Evolutionary conservation across 2,329 filamentous ascomycete genomes (phyloP).

Genomic region (Lasiodiplodia theobromae): DNA sequence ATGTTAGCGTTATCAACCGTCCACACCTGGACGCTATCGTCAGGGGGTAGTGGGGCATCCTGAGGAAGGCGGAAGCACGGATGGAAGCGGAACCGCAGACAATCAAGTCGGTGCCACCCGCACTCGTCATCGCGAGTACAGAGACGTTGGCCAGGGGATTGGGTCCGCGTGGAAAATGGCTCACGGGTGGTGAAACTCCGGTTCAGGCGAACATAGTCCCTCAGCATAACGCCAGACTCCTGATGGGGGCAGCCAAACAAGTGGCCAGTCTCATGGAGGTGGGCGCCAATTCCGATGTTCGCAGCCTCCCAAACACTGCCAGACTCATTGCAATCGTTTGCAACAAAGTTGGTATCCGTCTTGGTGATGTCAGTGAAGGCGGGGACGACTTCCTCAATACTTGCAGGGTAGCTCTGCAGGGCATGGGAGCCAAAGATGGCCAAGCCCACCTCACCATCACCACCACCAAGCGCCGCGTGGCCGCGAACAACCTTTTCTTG

Average conservation of each 20-base stretch:
- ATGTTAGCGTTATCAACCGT: conserved; percentile 79
- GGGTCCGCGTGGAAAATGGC: conserved; percentile 85
- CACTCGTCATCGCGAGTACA: conserved; percentile 83
- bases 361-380: conserved; percentile 90
- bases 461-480: conserved; percentile 84
- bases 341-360: conserved; percentile 80
- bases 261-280: conserved; percentile 90
- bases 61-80: conserved; percentile 86
- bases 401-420: conserved; percentile 87
- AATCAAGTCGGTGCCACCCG: conserved; percentile 88
- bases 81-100: conserved; percentile 86
- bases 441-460: conserved; percentile 75
- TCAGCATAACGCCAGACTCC: conserved; percentile 88
- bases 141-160: conserved; percentile 76
- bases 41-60: conserved; percentile 65
- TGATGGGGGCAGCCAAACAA: conserved; percentile 90
- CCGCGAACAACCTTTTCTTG: conserved; percentile 72
- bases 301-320: conserved; percentile 96
- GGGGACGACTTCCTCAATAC: conserved; percentile 86
- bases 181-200: conserved; percentile 83
- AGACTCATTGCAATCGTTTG: conserved; percentile 85
- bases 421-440: conserved; percentile 93
- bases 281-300: conserved; percentile 90
- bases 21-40: conserved; percentile 86
- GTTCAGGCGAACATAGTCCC: conserved; percentile 85